Evolutionary conservation across 164 flowering plant genomes (phyloP), one percentile per base, ranked within the genome.

Genomic region (Stephania yunnanensis): DNA sequence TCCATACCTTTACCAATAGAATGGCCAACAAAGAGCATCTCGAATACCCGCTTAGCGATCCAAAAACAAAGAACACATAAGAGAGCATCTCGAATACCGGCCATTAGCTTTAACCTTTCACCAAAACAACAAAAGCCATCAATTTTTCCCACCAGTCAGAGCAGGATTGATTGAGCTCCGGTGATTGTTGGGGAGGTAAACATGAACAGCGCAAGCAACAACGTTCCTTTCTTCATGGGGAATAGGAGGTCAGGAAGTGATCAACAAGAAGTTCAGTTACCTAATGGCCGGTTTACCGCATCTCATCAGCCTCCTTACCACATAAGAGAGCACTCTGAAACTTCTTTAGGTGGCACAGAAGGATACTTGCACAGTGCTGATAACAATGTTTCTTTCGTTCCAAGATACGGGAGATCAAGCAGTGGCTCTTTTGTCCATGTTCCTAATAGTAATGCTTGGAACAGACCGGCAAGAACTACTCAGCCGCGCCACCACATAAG

Each of bases 1-100:
- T 70, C 7, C 63, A 6, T n/a, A 36, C 71, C 50, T 66, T 58
- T 58, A 10, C 20, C 79, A 45, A 52, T 74, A 13, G 70, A 71
- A 76, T 70, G 79, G 79, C 82, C 71, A 76, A 73, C 82, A 75
- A 73, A 73, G 72, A 76, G 82, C 45, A 76, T 74, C 74, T 48
- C 17, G 48, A 61, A 71, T 6, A 25, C 50, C 29, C 45, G n/a
- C 11, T 72, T 36, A 42, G 12, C 44, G 68, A 61, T 30, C 7
- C 64, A 73, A 63, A 44, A 42, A 64, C 36, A 29, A 71, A 9
- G 5, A 50, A 73, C 48, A n/a, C 22, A 50, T 31, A n/a, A n/a
- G n/a, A 73, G 72, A 76, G 82, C 45, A 76, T 74, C 74, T 48
- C 17, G 48, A 61, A 71, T 6, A 25, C 50, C 29, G 29, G n/a